Conservation (phyloP, 352 stramenopile species). For the Phytophthora colocasiae region DNA sequence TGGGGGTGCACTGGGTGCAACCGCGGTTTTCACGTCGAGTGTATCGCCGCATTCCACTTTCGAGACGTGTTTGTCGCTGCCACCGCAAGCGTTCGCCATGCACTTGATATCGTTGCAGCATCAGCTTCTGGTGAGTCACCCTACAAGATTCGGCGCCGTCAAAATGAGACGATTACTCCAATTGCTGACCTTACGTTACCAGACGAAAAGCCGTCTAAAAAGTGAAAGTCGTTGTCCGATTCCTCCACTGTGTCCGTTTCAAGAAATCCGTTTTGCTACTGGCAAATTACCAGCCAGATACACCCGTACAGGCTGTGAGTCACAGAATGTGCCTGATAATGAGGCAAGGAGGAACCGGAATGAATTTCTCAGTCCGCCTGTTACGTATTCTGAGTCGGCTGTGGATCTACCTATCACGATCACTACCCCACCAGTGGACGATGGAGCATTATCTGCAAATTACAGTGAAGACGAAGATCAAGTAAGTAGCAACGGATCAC, state of each 20-base stretch:
- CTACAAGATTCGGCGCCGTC: background rate
- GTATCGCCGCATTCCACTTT: background rate
- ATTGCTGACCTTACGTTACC: background rate
- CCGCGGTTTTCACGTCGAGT: background rate
- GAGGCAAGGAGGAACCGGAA: background rate
- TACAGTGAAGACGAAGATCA: slow-evolving; percentile 33
- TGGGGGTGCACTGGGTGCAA: background rate
- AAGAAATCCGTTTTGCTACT: slow-evolving; percentile 10
- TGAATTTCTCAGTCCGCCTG: background rate
- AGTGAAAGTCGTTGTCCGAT: background rate
- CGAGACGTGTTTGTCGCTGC: background rate
- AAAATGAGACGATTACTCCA: background rate
- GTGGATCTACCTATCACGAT: slow-evolving; percentile 26
- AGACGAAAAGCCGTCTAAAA: background rate
- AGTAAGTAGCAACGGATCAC: slow-evolving; percentile 19
- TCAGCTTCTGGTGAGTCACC: background rate
- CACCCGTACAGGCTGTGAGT: no score
- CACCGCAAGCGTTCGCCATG: background rate
- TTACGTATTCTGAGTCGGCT: slow-evolving; percentile 8
- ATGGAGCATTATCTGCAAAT: slow-evolving; percentile 16
- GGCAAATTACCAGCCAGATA: background rate
- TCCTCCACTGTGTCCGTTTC: background rate
- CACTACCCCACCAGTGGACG: slow-evolving; percentile 14
- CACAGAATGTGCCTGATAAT: background rate
- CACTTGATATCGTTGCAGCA: background rate